Evolutionary conservation across 2,329 filamentous ascomycete species (phyloP), one percentile per base, ranked within the genome.

Genomic region (Gaeumannomyces sp.): DNA sequence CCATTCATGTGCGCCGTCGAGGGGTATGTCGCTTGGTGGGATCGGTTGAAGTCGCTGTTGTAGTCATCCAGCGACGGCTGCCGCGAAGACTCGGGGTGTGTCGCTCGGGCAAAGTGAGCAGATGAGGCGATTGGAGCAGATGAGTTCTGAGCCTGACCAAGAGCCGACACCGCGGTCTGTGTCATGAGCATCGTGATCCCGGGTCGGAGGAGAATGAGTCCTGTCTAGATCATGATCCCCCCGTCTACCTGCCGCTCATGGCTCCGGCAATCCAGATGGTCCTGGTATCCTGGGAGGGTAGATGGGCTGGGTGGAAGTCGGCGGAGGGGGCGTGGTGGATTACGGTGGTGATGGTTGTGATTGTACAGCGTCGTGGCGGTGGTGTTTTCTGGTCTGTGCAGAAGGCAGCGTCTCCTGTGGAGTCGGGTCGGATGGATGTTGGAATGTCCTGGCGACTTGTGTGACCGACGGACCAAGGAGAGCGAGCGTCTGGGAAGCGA

Each of bases 141-240:
- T 61, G 71, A 75, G 69, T 76, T 76, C 67, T 79, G 79, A 74
- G 74, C 74, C 72, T 79, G 78, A 73, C 73, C 73, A 72, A 78
- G 72, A 78, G 78, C 77, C 75, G 77, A 75, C 72, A 78, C 76
- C 73, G 77, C 75, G 67, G 76, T 75, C 76, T 79, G 78, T 73
- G 80, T 82, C 81, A 83, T 83, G 71, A 83, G 81, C 82, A 84
- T 84, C 72, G 78, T 82, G 78, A 77, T 71, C 68, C 73, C 65
- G 67, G 63, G 66, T 64, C 62, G 66, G 59, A 65, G 53, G 57
- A 61, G 61, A 65, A 63, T 64, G 64, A 66, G 61, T 22, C 25
- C 35, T 27, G 33, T 38, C 60, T 61, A 61, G 60, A 45, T 35
- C 60, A 61, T 61, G n/a, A 27, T 45, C 60, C 60, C 35, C 60